Conservation (phyloP, 108 stramenopile species). For the Nitzschia sp. region DNA sequence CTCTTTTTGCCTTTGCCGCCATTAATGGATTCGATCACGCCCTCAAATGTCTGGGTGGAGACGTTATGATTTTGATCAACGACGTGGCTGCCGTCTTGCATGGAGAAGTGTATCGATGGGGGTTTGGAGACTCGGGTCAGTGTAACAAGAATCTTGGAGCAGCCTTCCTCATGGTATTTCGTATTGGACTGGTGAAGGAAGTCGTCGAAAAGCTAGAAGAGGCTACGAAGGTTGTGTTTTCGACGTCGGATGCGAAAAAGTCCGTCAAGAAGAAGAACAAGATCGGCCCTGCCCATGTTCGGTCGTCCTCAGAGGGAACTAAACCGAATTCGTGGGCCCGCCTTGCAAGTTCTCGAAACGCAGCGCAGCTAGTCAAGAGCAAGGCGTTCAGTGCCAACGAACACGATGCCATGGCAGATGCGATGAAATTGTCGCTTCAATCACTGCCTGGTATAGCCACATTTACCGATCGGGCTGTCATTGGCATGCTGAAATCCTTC, state of each 20-base stretch:
- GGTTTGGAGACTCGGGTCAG: slow-evolving; percentile 83
- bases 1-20: slow-evolving; percentile 92
- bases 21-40: slow-evolving; percentile 88
- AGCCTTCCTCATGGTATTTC: slow-evolving; percentile 95
- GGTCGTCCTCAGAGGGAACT: slow-evolving; percentile 1
- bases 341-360: neutral
- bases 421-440: slow-evolving; percentile 37
- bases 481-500: slow-evolving; percentile 84
- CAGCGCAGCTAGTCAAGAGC: neutral
- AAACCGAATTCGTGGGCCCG: slow-evolving; percentile 1
- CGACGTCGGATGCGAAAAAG: slow-evolving; percentile 34
- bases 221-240: slow-evolving; percentile 80
- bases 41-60: slow-evolving; percentile 74
- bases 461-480: slow-evolving; percentile 81
- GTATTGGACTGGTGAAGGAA: slow-evolving; percentile 83
- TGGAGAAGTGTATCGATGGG: slow-evolving; percentile 84
- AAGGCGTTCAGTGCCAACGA: neutral
- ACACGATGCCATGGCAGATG: slow-evolving; percentile 22
- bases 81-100: slow-evolving; percentile 92
- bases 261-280: slow-evolving; percentile 19
- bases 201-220: slow-evolving; percentile 72
- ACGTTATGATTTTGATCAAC: slow-evolving; percentile 96
- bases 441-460: slow-evolving; percentile 63
- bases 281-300: neutral
- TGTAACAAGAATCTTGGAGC: slow-evolving; percentile 96